Evolutionary conservation across 2,329 filamentous ascomycete genomes (phyloP), one percentile per base, ranked within the genome.

Genomic region (Cadophora malorum): DNA sequence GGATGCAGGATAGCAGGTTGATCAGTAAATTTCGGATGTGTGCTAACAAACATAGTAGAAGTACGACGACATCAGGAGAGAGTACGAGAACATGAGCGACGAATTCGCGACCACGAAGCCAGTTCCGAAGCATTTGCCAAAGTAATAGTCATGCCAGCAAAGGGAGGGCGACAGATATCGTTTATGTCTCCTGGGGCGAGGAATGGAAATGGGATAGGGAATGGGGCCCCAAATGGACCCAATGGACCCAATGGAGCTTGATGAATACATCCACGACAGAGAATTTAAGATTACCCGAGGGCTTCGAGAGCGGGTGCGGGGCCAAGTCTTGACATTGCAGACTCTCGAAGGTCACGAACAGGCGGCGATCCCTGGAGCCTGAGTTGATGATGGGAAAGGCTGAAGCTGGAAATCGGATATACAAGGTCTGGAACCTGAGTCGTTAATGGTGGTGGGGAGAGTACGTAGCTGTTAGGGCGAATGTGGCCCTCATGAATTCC

Each of bases 111-210:
- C 59, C 75, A 77, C 61, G 75, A 76, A 61, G 75, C 74, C 9
- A 74, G 71, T 21, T 70, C 72, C 38, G 75, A 76, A 67, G 74
- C 74, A 4, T 77, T 77, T 61, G 76, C 76, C 10, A 76, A 74
- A 66, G 75, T 77, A 8, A 76, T 77, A 28, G 75, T 75, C 31
- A 76, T 75, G 74, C 75, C 75, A 10, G 73, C 72, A 2, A 77
- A 72, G 64, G 69, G 71, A 47, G 70, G 66, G 7, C 65, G 74
- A 25, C 71, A 75, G 41, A 71, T 75, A 28, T 74, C 75, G 3
- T 74, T 74, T 52, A 67, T 76, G 59, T 59, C 67, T 14, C 69
- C 72, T 52, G 49, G 52, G 7, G 56, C 52, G 19, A 31, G 56
- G 19, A 63, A 63, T 41, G 66, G 65, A 38, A 58, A 41, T 38